Base-by-base conservation (phyloP, 768 basidiomycete species). In the Daedaleopsis nitida region DNA sequence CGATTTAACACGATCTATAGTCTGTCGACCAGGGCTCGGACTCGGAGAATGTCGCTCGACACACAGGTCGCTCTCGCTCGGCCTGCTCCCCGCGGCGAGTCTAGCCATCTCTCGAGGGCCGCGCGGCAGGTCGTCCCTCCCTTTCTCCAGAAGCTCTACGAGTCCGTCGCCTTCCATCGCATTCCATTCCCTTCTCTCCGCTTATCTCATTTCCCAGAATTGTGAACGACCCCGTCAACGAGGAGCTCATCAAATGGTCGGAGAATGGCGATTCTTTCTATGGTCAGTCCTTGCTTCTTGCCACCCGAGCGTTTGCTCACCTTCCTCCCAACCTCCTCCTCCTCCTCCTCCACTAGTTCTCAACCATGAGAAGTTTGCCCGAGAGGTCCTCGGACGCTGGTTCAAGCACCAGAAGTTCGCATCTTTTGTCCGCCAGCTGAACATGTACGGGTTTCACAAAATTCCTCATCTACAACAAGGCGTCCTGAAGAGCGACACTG, bases 321-420 rank as follows among this genome's bases (percentile, higher is more conserved):
- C 14, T 21, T 21, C 23, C 39, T 39, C 48, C n/a, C 57, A n/a
- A 14, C 53, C 12, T 34, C 45, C 35, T 9, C 47, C 23, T 24
- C 53, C 12, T 34, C 45, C 35, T 9, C 47, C 23, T 24, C 16
- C 5, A 4, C 23, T 69, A 97, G 96, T 98, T 32, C 86, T 93
- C 39, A 92, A 96, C 74, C 91, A 92, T 68, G 94, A 96, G 72
- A 87, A 87, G 32, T 92, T 98, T 72, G 91, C 93, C 2, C 85
- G 86, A 42, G 91, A 96, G 74, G 85, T 97, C 35, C 85, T 98
- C 8, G 93, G 93, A 3, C 84, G 87, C 45, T 98, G 91, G 87
- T 99, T 98, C 86, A 99, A 99, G 73, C 97, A 98, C 77, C 87
- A 90, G 62, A 97, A 96, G 73, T 98, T 97, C 75, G 84, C 86